Conservation (phyloP, 2,329 filamentous ascomycete genomes). For the Rutstroemia sp. region DNA sequence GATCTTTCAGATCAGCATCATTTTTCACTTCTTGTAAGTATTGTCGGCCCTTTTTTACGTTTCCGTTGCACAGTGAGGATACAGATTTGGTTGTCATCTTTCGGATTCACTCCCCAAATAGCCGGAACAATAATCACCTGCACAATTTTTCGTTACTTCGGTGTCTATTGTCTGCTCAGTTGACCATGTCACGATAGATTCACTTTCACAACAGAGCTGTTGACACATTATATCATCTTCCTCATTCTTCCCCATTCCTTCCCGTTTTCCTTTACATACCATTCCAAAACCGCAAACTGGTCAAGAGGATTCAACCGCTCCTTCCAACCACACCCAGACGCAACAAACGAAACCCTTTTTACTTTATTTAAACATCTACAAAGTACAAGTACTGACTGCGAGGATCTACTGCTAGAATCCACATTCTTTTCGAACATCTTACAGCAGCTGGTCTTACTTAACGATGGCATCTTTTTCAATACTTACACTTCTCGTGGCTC, state of each 20-base stretch:
- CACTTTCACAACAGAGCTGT: no score
- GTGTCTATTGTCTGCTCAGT: no score
- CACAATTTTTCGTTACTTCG: no score
- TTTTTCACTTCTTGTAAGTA: slow-evolving; percentile 3
- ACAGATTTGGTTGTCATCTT: no score
- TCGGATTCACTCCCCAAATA: no score
- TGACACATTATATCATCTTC: no score
- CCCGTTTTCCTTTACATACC: neutral
- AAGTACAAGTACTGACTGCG: slow-evolving; percentile 15
- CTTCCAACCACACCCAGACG: no score
- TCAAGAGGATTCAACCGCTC: neutral
- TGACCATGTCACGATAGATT: no score
- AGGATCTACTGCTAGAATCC: slow-evolving; percentile 13
- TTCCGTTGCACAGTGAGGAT: no score
- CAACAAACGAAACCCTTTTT: neutral
- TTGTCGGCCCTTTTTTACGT: no score
- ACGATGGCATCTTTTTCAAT: slow-evolving; percentile 28
- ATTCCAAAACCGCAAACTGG: neutral
- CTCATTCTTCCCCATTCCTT: neutral
- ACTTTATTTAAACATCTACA: neutral
- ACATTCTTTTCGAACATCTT: slow-evolving; percentile 27
- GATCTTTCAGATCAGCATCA: neutral
- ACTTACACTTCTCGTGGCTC: slow-evolving; percentile 23
- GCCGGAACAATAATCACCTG: no score
- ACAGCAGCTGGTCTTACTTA: slow-evolving; percentile 29